phyloP scores from a whole-genome alignment of 148 eudicot genomes.

The Silene uniflora region DNA sequence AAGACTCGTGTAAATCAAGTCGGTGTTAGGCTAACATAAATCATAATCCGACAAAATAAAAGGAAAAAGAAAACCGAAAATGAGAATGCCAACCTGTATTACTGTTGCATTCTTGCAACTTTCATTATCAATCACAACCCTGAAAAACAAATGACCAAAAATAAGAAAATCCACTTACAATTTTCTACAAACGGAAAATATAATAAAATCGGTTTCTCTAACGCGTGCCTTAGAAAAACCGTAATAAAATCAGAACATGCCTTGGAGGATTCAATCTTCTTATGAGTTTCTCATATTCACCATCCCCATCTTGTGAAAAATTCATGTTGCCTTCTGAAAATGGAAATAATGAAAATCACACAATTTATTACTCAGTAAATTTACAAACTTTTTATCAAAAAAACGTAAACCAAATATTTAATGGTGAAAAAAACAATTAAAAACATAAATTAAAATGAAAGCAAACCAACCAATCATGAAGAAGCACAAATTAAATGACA shows the following conservation, averaged over 20 bases:
- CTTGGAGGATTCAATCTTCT: constrained; percentile 97
- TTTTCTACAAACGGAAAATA: background rate
- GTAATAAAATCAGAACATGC: constrained; percentile 18
- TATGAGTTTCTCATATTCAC: constrained; percentile 86
- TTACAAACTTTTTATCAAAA: constrained; percentile 6
- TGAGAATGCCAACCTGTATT: constrained; percentile 45
- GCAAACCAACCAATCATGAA: constrained; percentile 18
- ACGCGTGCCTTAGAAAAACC: too few species aligned
- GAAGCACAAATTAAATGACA: too few species aligned
- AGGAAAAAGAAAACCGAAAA: background rate
- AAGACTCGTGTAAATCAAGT: too few species aligned
- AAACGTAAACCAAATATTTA: background rate
- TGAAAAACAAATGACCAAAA: constrained; percentile 32
- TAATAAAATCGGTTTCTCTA: background rate
- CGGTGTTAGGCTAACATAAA: too few species aligned
- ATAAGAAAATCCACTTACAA: constrained; percentile 11
- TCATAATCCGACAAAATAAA: too few species aligned
- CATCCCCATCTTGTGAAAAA: constrained; percentile 63
- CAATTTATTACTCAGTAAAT: constrained; percentile 1
- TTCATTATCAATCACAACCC: constrained; percentile 89
- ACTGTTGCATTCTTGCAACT: constrained; percentile 86
- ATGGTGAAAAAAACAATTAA: constrained; percentile 1
- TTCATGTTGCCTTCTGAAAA: constrained; percentile 52
- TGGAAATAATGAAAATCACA: background rate
- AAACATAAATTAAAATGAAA: background rate